phyloP scores from a whole-genome alignment of 2,329 filamentous ascomycete genomes.

The Acrocalymma vagum region DNA sequence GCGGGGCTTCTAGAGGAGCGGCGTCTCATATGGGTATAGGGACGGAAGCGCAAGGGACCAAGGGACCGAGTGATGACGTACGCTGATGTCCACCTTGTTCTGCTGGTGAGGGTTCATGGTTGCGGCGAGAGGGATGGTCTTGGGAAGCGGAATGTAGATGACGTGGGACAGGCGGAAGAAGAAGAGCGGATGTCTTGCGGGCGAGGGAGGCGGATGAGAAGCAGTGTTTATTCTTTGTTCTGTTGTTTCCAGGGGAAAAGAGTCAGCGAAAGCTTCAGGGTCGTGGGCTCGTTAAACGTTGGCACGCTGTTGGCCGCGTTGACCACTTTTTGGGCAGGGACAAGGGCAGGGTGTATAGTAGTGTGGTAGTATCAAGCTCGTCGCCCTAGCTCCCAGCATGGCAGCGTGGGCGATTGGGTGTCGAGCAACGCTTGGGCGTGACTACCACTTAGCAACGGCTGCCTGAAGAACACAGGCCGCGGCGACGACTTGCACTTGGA shows the following conservation, averaged over 20 bases:
- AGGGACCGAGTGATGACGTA: conserved; percentile 61
- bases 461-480: conserved; percentile 39
- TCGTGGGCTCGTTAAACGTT: conserved; percentile 27
- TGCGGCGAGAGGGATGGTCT: conserved; percentile 19
- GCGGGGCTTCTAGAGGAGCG: conserved; percentile 6
- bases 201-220: conserved; percentile 10
- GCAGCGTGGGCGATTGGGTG: conserved; percentile 39
- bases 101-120: conserved; percentile 95
- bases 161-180: conserved; percentile 11
- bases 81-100: conserved; percentile 97
- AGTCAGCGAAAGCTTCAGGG: conserved; percentile 17
- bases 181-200: conserved; percentile 21
- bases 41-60: conserved; percentile 15
- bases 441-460: conserved; percentile 26
- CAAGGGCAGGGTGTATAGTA: conserved; percentile 39
- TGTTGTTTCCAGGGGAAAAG: conserved; percentile 26
- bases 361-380: conserved; percentile 26
- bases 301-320: conserved; percentile 27
- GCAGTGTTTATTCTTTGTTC: conserved; percentile 40
- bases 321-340: conserved; percentile 33
- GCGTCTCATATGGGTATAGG: conserved; percentile 10
- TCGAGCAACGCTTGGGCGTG: conserved; percentile 30
- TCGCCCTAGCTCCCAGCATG: conserved; percentile 29
- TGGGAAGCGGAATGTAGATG: conserved; percentile 18
- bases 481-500: conserved; percentile 14